phyloP scores from a whole-genome alignment of 768 basidiomycete species.

The Rhodotorula graminis region DNA sequence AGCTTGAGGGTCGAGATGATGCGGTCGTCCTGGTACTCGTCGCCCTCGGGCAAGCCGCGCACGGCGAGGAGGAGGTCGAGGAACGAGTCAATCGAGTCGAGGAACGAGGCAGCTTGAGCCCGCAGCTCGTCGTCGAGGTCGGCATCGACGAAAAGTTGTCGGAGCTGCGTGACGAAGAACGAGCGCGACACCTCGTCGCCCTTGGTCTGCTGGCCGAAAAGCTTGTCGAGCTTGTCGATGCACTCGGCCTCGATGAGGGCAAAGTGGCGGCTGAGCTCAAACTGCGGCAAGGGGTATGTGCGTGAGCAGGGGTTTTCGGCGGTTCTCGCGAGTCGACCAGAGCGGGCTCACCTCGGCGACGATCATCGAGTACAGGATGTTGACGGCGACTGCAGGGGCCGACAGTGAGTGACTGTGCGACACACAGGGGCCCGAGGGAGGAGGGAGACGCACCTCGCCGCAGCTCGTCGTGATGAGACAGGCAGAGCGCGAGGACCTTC shows the following conservation, averaged over 20 bases:
- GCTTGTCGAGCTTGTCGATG: slow-evolving; percentile 78
- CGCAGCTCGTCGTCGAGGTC: slow-evolving; percentile 74
- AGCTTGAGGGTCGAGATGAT: slow-evolving; percentile 74
- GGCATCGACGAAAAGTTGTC: slow-evolving; percentile 78
- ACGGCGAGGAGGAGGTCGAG: slow-evolving; percentile 82
- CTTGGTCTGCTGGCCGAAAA: slow-evolving; percentile 90
- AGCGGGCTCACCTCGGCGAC: slow-evolving; percentile 50
- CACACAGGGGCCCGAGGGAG: too few species aligned
- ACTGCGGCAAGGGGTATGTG: slow-evolving; percentile 54
- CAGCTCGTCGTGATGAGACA: slow-evolving; percentile 90
- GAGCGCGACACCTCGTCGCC: slow-evolving; percentile 56
- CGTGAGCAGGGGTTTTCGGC: too few species aligned
- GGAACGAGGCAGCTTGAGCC: slow-evolving; percentile 69
- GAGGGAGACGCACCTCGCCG: slow-evolving; percentile 62
- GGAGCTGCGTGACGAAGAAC: slow-evolving; percentile 85
- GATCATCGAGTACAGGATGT: slow-evolving; percentile 93
- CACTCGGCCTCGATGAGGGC: slow-evolving; percentile 86
- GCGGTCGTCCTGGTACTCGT: slow-evolving; percentile 89
- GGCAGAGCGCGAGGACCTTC: slow-evolving; percentile 80
- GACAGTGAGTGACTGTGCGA: too few species aligned
- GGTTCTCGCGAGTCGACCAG: too few species aligned
- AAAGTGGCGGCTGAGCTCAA: slow-evolving; percentile 76
- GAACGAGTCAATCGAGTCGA: slow-evolving; percentile 87
- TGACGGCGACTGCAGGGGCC: slow-evolving; percentile 58
- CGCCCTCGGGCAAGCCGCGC: slow-evolving; percentile 80